Conservation (phyloP, 2,329 filamentous ascomycete genomes). For the Fusarium compactum region DNA sequence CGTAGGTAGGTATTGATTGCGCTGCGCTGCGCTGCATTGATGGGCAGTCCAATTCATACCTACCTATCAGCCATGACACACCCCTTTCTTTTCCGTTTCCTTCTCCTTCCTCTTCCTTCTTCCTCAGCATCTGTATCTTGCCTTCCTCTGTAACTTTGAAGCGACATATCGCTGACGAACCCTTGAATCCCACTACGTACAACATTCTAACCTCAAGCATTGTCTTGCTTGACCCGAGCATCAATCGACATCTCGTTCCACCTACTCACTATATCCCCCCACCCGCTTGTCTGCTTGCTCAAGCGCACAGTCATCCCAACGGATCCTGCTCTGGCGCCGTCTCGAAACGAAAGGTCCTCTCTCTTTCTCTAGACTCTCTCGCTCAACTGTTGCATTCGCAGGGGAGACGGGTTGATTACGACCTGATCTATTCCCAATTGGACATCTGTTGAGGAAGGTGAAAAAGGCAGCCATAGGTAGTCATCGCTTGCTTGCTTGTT, state of each 20-base stretch:
- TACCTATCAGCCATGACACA: conserved; percentile 26
- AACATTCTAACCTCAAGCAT: conserved; percentile 2
- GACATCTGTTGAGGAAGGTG: conserved; percentile 31
- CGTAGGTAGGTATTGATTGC: background rate
- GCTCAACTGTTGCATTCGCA: conserved; percentile 11
- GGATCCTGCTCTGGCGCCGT: conserved; percentile 20
- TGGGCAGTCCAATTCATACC: conserved; percentile 26
- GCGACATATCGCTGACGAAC: conserved; percentile 22
- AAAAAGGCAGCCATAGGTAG: background rate
- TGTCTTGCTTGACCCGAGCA: conserved; percentile 36
- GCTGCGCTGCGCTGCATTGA: background rate
- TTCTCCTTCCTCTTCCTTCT: conserved; percentile 1
- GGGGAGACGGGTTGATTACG: conserved; percentile 24
- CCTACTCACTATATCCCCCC: conserved; percentile 27
- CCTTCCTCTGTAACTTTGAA: conserved; percentile 10
- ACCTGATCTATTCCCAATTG: conserved; percentile 41
- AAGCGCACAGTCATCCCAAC: conserved; percentile 29
- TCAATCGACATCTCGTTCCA: conserved; percentile 49
- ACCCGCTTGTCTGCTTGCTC: conserved; percentile 35
- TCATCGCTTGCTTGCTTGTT: too few species aligned
- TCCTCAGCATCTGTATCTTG: background rate
- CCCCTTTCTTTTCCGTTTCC: conserved; percentile 19
- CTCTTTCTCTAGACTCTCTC: background rate
- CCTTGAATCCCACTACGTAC: conserved; percentile 15
- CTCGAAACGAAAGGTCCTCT: conserved; percentile 13